These are phyloP conservation scores for Melocanna baccifera DNA, from an alignment of 176 grass and related monocot genomes.

Conservation along the genomic window DNA sequence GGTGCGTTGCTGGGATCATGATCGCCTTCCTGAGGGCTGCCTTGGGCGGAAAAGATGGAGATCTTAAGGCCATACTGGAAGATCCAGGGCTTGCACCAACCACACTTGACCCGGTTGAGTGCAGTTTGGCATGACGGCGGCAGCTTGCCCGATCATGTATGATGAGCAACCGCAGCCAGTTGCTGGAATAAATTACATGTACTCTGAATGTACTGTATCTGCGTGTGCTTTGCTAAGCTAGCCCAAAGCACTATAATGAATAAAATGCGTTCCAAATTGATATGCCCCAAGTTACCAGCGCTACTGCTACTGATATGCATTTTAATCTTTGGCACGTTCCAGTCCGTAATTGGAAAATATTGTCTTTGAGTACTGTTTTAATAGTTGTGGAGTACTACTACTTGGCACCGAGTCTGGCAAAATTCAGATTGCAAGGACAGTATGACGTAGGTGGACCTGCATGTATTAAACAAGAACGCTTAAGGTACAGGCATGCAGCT, in stretches of 20 bases:
- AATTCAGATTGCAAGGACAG: no score
- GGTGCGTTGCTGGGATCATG: constrained; percentile 40
- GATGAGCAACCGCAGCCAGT: no score
- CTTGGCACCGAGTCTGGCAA: no score
- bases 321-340: neutral
- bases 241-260: no score
- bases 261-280: no score
- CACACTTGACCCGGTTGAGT: constrained; percentile 38
- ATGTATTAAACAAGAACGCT: no score
- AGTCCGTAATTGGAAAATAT: neutral
- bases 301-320: neutral
- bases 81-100: constrained; percentile 36
- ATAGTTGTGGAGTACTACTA: neutral
- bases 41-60: constrained; percentile 11
- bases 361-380: neutral
- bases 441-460: no score
- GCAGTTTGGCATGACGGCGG: neutral
- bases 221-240: neutral
- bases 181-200: no score
- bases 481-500: no score
- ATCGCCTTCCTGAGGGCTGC: constrained; percentile 47
- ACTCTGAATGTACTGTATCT: neutral
- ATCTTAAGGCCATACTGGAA: constrained; percentile 40
- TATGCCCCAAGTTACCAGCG: neutral
- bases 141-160: neutral